phyloP scores from a whole-genome alignment of 1,139 yeast species.

The Suhomyces taliae region DNA sequence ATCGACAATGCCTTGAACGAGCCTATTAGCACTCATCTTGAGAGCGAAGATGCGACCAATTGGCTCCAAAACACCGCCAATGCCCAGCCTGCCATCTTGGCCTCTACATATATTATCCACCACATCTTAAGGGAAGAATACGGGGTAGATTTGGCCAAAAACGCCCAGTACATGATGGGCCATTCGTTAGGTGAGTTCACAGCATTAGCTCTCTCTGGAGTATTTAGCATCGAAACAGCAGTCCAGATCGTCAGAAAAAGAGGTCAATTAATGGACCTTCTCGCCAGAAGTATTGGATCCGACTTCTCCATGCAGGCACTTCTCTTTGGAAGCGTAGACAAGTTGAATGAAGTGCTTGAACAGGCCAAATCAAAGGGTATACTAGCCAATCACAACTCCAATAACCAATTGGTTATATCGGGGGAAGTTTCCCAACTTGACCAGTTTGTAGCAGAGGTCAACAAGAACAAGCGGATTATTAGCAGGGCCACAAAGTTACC shows the following conservation, averaged over 20 bases:
- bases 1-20: slow-evolving; percentile 65
- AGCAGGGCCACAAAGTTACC: slow-evolving; percentile 35
- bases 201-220: slow-evolving; percentile 45
- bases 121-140: slow-evolving; percentile 27
- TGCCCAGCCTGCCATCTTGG: slow-evolving; percentile 64
- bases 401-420: slow-evolving; percentile 44
- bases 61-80: slow-evolving; percentile 38
- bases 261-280: slow-evolving; percentile 51
- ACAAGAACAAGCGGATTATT: slow-evolving; percentile 16
- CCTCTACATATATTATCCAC: slow-evolving; percentile 43
- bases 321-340: slow-evolving; percentile 21
- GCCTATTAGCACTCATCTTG: slow-evolving; percentile 36
- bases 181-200: slow-evolving; percentile 63
- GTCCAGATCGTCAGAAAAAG: slow-evolving; percentile 50
- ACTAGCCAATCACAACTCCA: slow-evolving; percentile 47
- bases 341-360: slow-evolving; percentile 20
- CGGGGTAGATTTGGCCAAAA: slow-evolving; percentile 21
- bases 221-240: slow-evolving; percentile 42
- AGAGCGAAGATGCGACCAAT: slow-evolving; percentile 7
- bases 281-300: slow-evolving; percentile 2
- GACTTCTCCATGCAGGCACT: slow-evolving; percentile 43
- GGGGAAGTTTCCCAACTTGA: slow-evolving; percentile 32
- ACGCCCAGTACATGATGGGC: slow-evolving; percentile 42
- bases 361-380: slow-evolving; percentile 22
- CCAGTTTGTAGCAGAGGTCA: slow-evolving; percentile 13